A percentile compares a stretch with the other conserved stretches of the same genome.
phyloP scores from a whole-genome alignment of 208 protist genomes.

The Acanthamoeba culbertsoni region DNA sequence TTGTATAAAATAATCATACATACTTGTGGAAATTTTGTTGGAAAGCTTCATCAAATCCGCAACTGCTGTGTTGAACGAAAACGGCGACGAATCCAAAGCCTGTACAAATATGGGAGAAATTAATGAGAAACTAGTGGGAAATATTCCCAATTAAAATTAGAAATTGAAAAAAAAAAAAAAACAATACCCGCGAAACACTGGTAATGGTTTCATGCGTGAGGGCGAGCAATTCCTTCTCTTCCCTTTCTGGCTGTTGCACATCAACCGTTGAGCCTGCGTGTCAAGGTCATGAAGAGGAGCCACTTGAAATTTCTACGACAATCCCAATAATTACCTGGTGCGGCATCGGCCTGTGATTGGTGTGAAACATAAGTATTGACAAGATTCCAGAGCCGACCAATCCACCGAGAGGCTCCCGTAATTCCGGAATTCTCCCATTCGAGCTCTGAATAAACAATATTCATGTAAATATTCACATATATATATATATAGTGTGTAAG shows the following conservation, averaged over 20 bases:
- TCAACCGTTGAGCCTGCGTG: not conserved
- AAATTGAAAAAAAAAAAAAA: not conserved
- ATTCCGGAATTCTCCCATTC: slow-evolving; percentile 72
- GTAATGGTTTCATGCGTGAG: slow-evolving; percentile 12
- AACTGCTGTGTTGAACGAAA: slow-evolving; percentile 69
- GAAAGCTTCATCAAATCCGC: slow-evolving; percentile 71
- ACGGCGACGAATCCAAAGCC: slow-evolving; percentile 2
- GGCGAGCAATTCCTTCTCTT: slow-evolving; percentile 6
- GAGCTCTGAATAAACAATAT: slow-evolving; percentile 34
- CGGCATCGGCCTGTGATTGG: not conserved
- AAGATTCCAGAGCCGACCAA: slow-evolving; percentile 46
- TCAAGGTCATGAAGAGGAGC: not conserved
- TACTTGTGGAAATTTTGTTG: slow-evolving; percentile 54
- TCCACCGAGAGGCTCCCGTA: slow-evolving; percentile 59
- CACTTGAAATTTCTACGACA: no score
- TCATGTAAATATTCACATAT: not conserved
- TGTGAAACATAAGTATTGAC: not conserved
- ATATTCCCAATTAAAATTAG: not conserved
- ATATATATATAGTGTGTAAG: not conserved
- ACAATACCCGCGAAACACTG: not conserved
- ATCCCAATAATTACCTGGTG: no score
- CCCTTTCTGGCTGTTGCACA: slow-evolving; percentile 39
- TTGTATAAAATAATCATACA: not conserved
- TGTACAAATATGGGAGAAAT: not conserved
- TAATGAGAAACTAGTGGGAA: not conserved